Evolutionary conservation across 148 eudicot species (phyloP), one percentile per base, ranked within the genome.

Genomic region (Polygonum maritimum): DNA sequence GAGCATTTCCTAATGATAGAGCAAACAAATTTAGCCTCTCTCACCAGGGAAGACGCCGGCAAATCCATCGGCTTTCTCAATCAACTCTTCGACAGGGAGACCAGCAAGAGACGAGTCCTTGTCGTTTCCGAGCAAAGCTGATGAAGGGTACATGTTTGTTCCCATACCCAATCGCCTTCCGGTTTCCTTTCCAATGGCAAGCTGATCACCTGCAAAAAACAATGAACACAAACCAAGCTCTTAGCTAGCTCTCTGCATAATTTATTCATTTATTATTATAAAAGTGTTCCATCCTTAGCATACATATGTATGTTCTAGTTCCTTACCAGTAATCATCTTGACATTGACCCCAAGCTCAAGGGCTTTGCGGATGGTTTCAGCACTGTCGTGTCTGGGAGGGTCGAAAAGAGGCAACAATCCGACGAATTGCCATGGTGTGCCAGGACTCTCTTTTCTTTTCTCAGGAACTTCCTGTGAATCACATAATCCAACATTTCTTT

Each of bases 71-170:
- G 76, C 75, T 72, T 72, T 72, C 75, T 72, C 75, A 72, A 72
- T 72, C 52, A 72, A 26, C 19, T 72, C 75, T 14, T 22, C 51
- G 5, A 60, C 33, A 31, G 57, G 71, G 2, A 22, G 55, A 19
- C 77, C n/a, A 75, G 22, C 76, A 52, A 75, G 40, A 11, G 62
- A 15, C 31, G 52, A 49, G 36, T 75, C 76, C 48, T 54, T 75
- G 63, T 75, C 31, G 7, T 75, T 35, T 6, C 76, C 76, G 10
- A 75, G 76, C 26, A 75, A 19, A 31, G 76, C 76, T 35, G 76
- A 35, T 31, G 76, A 75, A 14, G 86, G 86, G 16, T 84, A 75
- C 76, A 72, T 72, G 75, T 72, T 72, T 2, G 75, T 72, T 45
- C 75, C 75, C 75, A 72, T 72, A 18, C 75, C 76, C 52, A 75